phyloP scores from a whole-genome alignment of 148 eudicot species.

The Rhododendron simsii region DNA sequence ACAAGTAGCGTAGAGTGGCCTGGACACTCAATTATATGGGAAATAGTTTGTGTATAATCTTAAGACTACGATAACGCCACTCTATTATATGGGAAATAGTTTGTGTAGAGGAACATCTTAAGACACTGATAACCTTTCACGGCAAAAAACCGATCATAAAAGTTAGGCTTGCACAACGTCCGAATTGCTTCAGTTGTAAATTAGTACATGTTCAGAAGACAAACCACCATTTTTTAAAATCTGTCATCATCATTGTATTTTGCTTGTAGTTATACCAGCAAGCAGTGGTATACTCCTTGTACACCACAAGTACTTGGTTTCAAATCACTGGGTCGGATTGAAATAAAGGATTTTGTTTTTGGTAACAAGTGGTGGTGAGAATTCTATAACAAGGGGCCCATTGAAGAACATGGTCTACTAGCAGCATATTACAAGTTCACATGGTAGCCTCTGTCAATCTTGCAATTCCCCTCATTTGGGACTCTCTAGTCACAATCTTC shows the following conservation, averaged over 20 bases:
- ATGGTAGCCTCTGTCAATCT: not conserved
- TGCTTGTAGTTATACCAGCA: not conserved
- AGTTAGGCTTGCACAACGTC: too few relatives aligned
- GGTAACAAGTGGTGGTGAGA: not conserved
- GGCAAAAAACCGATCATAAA: too few relatives aligned
- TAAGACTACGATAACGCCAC: too few relatives aligned
- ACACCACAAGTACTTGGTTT: not conserved
- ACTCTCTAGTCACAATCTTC: not conserved
- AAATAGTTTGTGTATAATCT: too few relatives aligned
- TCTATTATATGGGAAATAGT: too few relatives aligned
- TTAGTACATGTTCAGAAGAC: not conserved
- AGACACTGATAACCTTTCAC: too few relatives aligned
- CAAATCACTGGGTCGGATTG: not conserved
- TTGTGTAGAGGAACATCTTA: too few relatives aligned
- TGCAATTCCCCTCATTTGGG: not conserved
- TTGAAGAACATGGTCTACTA: not conserved
- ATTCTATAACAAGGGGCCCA: not conserved
- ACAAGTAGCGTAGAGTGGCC: not conserved
- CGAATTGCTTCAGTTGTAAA: not conserved
- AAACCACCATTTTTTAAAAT: not conserved
- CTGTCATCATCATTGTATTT: not conserved
- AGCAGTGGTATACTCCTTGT: not conserved
- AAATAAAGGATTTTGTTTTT: not conserved
- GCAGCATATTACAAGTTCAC: conserved; percentile 1
- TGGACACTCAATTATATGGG: not conserved